These are phyloP conservation scores for Begonia masoniana DNA, from an alignment of 306 rosid species.

Conservation along the genomic window DNA sequence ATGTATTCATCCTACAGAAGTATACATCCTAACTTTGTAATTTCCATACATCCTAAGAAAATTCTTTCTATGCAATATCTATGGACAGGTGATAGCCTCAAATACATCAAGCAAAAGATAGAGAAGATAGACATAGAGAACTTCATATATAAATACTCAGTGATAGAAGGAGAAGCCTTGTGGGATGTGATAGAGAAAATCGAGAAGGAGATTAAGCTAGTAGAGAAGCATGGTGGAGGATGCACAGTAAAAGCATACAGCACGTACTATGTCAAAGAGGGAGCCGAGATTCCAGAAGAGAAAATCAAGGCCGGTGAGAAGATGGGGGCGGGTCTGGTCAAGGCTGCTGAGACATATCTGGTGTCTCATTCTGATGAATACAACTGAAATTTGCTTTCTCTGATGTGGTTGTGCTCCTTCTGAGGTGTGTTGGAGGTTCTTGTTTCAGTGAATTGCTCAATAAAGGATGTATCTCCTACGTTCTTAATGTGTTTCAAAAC, in stretches of 20 bases:
- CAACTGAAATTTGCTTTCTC: neutral
- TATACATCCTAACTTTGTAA: no score
- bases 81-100: conserved; percentile 14
- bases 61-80: neutral
- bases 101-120: conserved; percentile 24
- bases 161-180: conserved; percentile 29
- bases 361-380: conserved; percentile 14
- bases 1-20: neutral
- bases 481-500: no score
- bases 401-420: no score
- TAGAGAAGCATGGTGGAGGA: conserved; percentile 20
- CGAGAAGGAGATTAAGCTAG: conserved; percentile 17
- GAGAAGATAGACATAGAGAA: conserved; percentile 25
- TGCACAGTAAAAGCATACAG: conserved; percentile 21
- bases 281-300: conserved; percentile 16
- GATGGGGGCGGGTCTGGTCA: conserved; percentile 19
- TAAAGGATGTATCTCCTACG: no score
- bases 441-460: no score
- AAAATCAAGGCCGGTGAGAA: conserved; percentile 27
- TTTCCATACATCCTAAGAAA: neutral
- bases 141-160: conserved; percentile 19
- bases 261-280: conserved; percentile 27
- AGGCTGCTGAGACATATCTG: conserved; percentile 32
- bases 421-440: no score
- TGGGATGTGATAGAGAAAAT: conserved; percentile 28